Evolutionary conservation across 2,329 filamentous ascomycete genomes (phyloP).

Genomic region (Sporothrix pseudoabietina): DNA sequence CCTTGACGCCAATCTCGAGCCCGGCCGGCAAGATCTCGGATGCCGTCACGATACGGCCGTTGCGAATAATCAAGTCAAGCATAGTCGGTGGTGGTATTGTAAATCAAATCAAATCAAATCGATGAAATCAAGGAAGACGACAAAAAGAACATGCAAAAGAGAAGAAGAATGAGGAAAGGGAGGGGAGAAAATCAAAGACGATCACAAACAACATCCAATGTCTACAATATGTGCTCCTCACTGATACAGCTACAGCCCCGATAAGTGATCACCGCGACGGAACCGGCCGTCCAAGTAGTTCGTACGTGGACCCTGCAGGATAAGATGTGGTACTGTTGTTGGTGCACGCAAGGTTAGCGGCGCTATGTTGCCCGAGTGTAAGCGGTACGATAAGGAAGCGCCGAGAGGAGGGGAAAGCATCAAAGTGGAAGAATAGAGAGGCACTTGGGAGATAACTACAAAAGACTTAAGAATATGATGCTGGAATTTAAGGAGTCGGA

Average conservation of each 20-base stretch:
- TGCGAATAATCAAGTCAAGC: conserved; percentile 36
- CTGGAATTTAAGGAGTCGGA: no score
- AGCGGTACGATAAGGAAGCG: conserved; percentile 8
- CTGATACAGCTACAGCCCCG: neutral
- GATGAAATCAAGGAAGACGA: neutral
- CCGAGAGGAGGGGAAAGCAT: neutral
- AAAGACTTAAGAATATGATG: no score
- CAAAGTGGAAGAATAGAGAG: no score
- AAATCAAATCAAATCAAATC: neutral
- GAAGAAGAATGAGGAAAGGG: neutral
- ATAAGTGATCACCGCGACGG: conserved; percentile 18
- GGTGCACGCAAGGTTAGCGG: neutral
- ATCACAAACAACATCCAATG: neutral
- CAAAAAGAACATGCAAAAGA: neutral
- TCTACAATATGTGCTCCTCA: neutral
- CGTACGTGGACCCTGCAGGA: conserved; percentile 1
- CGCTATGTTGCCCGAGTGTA: neutral
- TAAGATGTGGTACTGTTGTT: neutral
- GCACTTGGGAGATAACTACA: no score
- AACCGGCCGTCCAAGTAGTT: neutral
- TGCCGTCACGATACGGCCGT: conserved; percentile 45
- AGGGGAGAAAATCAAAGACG: no score
- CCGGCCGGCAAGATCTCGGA: conserved; percentile 48
- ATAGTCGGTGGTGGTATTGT: conserved; percentile 21
- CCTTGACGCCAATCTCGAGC: conserved; percentile 51